These are phyloP conservation scores for Amanita fuliginea DNA, from an alignment of 768 basidiomycete species.

Conservation along the genomic window DNA sequence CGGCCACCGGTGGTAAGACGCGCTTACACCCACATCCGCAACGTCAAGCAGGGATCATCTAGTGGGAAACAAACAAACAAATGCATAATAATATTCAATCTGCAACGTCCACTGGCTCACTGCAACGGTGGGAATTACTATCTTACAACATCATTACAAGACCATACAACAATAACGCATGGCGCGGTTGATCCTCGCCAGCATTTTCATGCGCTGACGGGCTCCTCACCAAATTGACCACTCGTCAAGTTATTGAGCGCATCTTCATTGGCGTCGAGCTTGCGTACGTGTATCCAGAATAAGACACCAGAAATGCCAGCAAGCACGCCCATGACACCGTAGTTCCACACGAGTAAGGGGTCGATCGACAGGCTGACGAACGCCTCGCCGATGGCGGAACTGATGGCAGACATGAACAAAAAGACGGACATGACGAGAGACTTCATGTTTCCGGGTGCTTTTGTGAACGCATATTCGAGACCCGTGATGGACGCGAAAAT, in stretches of 20 bases:
- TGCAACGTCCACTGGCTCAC: no score
- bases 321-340: slow-evolving; percentile 45
- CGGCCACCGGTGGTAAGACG: no score
- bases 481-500: slow-evolving; percentile 77
- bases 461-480: slow-evolving; percentile 82
- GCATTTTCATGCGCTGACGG: neutral
- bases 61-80: no score
- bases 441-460: slow-evolving; percentile 84
- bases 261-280: slow-evolving; percentile 56
- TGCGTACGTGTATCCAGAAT: slow-evolving; percentile 44
- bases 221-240: slow-evolving; percentile 19
- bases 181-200: no score
- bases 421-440: slow-evolving; percentile 72
- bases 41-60: no score
- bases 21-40: no score
- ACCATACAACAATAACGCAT: no score
- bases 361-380: slow-evolving; percentile 63
- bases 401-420: slow-evolving; percentile 47
- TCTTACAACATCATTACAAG: no score
- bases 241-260: slow-evolving; percentile 40
- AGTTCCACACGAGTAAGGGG: slow-evolving; percentile 71
- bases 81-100: no score
- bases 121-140: no score
- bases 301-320: slow-evolving; percentile 38
- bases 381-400: slow-evolving; percentile 57